Base-by-base conservation (phyloP, 179 eudicot species). In the Beta corolliflora region DNA sequence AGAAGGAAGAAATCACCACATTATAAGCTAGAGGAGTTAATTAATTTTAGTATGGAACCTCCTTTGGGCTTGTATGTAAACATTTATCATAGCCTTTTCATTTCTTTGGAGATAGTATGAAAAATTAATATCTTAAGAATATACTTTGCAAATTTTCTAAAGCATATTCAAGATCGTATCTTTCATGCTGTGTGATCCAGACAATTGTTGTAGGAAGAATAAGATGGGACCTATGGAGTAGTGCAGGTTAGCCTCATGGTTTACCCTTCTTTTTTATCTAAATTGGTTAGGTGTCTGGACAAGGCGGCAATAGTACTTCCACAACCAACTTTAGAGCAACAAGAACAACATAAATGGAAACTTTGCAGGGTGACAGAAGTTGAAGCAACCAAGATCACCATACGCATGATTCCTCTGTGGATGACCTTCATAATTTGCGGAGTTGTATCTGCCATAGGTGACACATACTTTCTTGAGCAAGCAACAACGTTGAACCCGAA, bases 401-500 rank as follows among this genome's bases (percentile, higher is more conserved):
- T 91, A 54, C 86, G 86, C 29, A 81, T 84, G 88, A 73, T 91
- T 52, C 93, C 94, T 1, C 44, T 90, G 83, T 91, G 88, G 85
- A 2, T 85, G n/a, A 87, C 92, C 61, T 89, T 91, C 82, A 83
- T 90, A n/a, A 15, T 85, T 7, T 75, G 85, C 23, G 94, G 94
- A 0, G 77, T 89, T 1, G 87, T 91, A 13, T 83, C 84, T n/a
- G 87, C 91, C 1, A 71, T 85, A 0, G 91, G 90, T 45, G 88
- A 83, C 79, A 91, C 94, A 18, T 91, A 86, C 85, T 91, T 88
- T 63, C 79, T 89, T 0, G 90, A 91, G 80, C 92, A 91, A 88
- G 87, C 91, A 7, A 83, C 82, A 16, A 82, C 83, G 69, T 50
- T 89, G 83, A 81, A 86, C 75, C 88, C 56, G 11, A 86, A 87